These are phyloP conservation scores for Schizosaccharomyces octosporus DNA, from an alignment of 805 yeast species.

Conservation along the genomic window DNA sequence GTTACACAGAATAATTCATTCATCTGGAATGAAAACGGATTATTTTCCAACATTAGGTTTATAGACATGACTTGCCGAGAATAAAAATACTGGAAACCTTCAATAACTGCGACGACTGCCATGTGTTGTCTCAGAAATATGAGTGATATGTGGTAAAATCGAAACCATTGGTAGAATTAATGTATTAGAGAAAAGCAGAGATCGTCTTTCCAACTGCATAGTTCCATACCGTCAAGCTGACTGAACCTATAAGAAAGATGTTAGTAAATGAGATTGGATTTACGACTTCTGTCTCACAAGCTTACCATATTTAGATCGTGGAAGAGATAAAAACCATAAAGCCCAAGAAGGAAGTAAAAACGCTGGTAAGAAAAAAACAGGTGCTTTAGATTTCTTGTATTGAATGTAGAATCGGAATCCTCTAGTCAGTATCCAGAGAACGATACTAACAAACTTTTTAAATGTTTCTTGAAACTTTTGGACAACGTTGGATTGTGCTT, in stretches of 20 bases:
- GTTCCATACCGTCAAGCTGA: constrained; percentile 2
- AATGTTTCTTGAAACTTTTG: constrained; percentile 5
- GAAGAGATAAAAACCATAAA: constrained; percentile 36
- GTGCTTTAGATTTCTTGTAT: constrained; percentile 26
- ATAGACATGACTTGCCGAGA: too few relatives aligned
- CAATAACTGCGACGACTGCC: too few relatives aligned
- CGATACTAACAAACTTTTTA: constrained; percentile 17
- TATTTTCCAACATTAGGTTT: too few relatives aligned
- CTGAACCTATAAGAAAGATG: background rate
- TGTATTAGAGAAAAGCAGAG: background rate
- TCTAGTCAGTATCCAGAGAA: constrained; percentile 17
- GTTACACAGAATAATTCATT: too few relatives aligned
- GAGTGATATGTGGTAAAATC: too few relatives aligned
- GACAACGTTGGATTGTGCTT: constrained; percentile 12
- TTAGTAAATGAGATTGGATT: background rate
- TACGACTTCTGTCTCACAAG: background rate
- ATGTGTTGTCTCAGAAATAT: too few relatives aligned
- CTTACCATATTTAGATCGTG: constrained; percentile 23
- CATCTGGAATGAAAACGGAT: too few relatives aligned
- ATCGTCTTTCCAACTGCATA: background rate
- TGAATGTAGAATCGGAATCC: constrained; percentile 21
- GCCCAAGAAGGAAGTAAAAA: constrained; percentile 30
- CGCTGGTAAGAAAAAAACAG: constrained; percentile 34
- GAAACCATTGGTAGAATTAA: background rate
- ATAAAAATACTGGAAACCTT: too few relatives aligned